Conservation (phyloP, 2,329 filamentous ascomycete genomes). For the Emmonsiellopsis sp. region DNA sequence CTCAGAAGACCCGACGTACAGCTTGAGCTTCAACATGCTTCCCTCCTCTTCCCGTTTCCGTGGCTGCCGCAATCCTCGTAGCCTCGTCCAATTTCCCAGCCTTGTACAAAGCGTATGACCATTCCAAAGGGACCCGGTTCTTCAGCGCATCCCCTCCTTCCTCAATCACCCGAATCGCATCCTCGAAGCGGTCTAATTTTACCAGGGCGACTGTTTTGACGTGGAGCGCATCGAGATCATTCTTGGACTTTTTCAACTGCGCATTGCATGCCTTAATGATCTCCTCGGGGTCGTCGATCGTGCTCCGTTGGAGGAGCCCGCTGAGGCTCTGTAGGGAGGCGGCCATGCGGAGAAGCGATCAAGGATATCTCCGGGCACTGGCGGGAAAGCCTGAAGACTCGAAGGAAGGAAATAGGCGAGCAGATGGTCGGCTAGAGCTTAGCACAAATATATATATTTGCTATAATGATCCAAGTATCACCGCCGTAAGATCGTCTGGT, state of each 20-base stretch:
- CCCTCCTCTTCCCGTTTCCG: slow-evolving; percentile 39
- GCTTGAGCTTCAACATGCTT: slow-evolving; percentile 54
- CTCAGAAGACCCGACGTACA: slow-evolving; percentile 27
- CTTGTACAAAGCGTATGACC: slow-evolving; percentile 56
- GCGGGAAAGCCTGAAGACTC: background rate
- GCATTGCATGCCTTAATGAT: slow-evolving; percentile 50
- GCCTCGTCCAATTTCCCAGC: slow-evolving; percentile 47
- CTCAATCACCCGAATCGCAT: slow-evolving; percentile 49
- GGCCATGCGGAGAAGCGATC: slow-evolving; percentile 22
- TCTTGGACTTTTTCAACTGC: slow-evolving; percentile 47
- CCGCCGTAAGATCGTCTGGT: too few relatives aligned
- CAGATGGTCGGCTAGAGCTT: too few relatives aligned
- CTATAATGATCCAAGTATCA: too few relatives aligned
- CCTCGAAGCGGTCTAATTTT: slow-evolving; percentile 55
- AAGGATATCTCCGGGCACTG: background rate
- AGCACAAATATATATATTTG: too few relatives aligned
- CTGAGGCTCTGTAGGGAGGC: slow-evolving; percentile 40
- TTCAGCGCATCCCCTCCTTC: slow-evolving; percentile 45
- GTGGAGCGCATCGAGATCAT: slow-evolving; percentile 48
- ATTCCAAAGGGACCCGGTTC: slow-evolving; percentile 47
- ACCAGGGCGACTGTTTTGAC: slow-evolving; percentile 51
- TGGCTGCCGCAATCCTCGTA: slow-evolving; percentile 38
- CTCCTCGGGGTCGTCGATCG: slow-evolving; percentile 54
- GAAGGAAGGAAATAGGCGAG: too few relatives aligned
- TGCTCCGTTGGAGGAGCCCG: slow-evolving; percentile 46